Base-by-base conservation (phyloP, 106 monocot genomes). In the Cymbidium sinense region DNA sequence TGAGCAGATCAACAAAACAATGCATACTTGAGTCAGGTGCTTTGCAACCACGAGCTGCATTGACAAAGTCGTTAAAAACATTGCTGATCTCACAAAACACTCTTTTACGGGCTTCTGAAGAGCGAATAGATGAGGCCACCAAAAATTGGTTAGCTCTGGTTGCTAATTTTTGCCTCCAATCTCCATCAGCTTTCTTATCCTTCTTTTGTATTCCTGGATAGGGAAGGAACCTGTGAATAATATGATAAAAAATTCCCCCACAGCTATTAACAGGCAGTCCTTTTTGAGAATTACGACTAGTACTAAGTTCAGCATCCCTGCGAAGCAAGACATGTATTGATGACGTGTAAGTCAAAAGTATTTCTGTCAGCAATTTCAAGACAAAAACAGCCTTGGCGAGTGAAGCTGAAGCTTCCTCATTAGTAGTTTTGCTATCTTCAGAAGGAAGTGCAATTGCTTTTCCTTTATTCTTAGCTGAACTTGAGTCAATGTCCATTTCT, bases 151-250 rank as follows among this genome's bases (percentile, higher is more conserved):
- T 95, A 72, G 95, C 88, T 55, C 95, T 95, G 19, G 85, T 87
- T 54, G 89, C 77, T 77, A 99, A 84, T 34, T 99, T 99, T 33
- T 95, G 91, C 87, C 90, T 92, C 99, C 99, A 99, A 70, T 99
- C 99, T 54, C 85, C 89, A 78, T 99, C 95, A 21, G 70, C 34
- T 81, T 95, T 99, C 74, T 93, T 99, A 72, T 95, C 99, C 76
- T 90, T 95, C 85, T 91, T 99, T 43, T 80, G 75, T n/a, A 55
- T 85, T 34, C 84, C 90, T 52, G 86, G 80, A 73, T 85, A 86
- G 15, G 99, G 90, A 52, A 99, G 89, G 52, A 99, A 95, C 8
- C 90, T 88, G 80, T 93, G 95, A 83, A 99, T 83, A 77, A 99
- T 85, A 44, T 93, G 90, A 77, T 88, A 85, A 80, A 99, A 99